These are phyloP conservation scores for Podila horticola DNA, from an alignment of 192 early-diverging fungal species.

Conservation along the genomic window DNA sequence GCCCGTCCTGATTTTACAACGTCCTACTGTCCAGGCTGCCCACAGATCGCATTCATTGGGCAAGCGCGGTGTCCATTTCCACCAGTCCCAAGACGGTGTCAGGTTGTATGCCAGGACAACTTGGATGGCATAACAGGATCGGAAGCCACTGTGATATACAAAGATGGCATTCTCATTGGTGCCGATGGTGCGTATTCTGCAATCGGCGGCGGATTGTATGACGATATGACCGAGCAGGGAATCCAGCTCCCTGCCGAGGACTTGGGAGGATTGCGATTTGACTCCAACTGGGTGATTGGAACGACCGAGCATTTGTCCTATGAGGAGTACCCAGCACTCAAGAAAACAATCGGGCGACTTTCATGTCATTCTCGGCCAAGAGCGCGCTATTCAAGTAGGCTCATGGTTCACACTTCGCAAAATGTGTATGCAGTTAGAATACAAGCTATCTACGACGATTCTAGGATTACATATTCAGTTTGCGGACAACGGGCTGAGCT, in stretches of 20 bases:
- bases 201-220: slow-evolving; percentile 11
- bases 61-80: background rate
- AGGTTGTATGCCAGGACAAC: background rate
- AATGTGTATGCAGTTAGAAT: no score
- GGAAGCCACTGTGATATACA: background rate
- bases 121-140: background rate
- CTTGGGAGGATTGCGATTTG: slow-evolving; percentile 13
- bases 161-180: slow-evolving; percentile 10
- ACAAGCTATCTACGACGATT: no score
- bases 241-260: slow-evolving; percentile 8
- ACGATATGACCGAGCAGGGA: slow-evolving; percentile 10
- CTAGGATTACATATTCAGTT: slow-evolving; percentile 18
- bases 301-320: slow-evolving; percentile 5
- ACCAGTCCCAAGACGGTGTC: no score
- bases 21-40: background rate
- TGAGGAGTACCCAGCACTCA: slow-evolving; percentile 14
- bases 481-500: slow-evolving; percentile 22
- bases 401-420: background rate
- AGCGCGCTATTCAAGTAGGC: slow-evolving; percentile 24
- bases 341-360: slow-evolving; percentile 21
- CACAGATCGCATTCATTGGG: background rate
- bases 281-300: slow-evolving; percentile 26
- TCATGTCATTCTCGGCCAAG: slow-evolving; percentile 23
- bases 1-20: background rate
- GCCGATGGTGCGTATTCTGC: slow-evolving; percentile 27